These are phyloP conservation scores for Cinnamomum micranthum DNA, from an alignment of 164 flowering plant genomes.

Conservation along the genomic window DNA sequence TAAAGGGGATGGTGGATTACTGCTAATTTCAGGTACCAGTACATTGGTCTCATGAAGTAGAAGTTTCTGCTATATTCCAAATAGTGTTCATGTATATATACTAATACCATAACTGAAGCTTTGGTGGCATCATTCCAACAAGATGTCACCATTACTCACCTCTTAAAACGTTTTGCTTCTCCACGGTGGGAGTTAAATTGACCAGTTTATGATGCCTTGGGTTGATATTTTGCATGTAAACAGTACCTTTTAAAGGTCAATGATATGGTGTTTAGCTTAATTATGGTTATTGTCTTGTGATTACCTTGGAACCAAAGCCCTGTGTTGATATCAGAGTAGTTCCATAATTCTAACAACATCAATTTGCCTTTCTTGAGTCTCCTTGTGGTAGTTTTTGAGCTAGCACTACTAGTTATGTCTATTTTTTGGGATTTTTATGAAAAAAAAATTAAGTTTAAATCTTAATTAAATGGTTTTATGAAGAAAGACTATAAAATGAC, in stretches of 20 bases:
- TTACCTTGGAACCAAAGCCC: no score
- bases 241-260: background rate
- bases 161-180: background rate
- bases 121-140: background rate
- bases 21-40: background rate
- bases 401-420: no score
- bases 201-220: background rate
- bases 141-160: background rate
- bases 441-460: no score
- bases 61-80: background rate
- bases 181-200: background rate
- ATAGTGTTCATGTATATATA: background rate
- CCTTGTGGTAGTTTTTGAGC: no score
- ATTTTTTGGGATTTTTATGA: no score
- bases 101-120: constrained; percentile 9
- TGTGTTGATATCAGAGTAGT: no score
- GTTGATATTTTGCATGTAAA: background rate
- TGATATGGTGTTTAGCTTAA: no score
- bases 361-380: no score
- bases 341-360: no score
- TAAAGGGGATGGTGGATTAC: background rate
- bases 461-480: no score
- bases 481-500: no score
- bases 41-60: background rate
- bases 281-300: no score